Percentiles rank a stretch among this genome's conserved stretches.
phyloP scores from a whole-genome alignment of 306 rosid species.

The Alnus glutinosa region DNA sequence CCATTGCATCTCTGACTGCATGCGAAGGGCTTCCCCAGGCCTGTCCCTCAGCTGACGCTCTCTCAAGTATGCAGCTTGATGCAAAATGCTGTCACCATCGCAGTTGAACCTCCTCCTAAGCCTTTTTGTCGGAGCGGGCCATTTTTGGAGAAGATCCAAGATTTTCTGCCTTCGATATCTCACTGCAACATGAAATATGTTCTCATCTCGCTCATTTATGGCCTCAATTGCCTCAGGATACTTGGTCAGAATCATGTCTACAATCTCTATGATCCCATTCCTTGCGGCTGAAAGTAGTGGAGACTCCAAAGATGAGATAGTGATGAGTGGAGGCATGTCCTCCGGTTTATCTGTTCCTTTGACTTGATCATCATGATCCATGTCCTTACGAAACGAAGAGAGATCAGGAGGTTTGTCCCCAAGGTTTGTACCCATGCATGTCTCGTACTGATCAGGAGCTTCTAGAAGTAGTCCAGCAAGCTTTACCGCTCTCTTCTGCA shows the following conservation, averaged over 20 bases:
- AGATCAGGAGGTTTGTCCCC: too few relatives aligned
- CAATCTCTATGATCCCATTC: conserved; percentile 3
- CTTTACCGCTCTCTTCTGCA: neutral
- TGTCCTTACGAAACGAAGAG: too few relatives aligned
- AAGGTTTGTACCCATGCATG: neutral
- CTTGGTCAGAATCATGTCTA: neutral
- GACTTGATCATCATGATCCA: too few relatives aligned
- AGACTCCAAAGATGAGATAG: neutral
- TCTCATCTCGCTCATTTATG: neutral
- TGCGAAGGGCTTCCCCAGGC: neutral
- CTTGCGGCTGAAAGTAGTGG: conserved; percentile 5
- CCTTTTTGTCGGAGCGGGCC: neutral
- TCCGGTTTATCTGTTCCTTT: too few relatives aligned
- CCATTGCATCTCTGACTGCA: conserved; percentile 8
- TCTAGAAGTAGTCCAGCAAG: neutral
- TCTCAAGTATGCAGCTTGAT: neutral
- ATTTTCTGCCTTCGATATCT: neutral
- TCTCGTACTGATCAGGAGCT: neutral
- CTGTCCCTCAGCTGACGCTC: neutral
- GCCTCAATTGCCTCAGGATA: neutral
- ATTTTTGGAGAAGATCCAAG: neutral
- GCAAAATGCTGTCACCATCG: neutral
- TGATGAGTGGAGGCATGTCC: too few relatives aligned
- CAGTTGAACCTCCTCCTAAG: neutral
- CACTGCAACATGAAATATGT: neutral